Base-by-base conservation (phyloP, 23 red algal genomes). In the Gracilaria vermiculophylla region DNA sequence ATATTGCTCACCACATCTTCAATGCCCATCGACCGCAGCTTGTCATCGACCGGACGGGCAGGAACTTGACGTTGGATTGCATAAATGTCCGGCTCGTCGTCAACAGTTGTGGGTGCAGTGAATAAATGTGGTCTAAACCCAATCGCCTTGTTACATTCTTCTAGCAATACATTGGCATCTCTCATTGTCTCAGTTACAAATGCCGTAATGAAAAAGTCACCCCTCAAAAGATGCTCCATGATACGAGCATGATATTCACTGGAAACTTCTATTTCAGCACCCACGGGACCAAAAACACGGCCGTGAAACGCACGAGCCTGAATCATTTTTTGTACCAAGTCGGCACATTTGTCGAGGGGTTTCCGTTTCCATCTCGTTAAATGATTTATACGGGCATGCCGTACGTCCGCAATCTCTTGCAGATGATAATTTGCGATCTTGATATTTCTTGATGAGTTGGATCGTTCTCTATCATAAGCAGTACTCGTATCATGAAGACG, bases 181-280 rank as follows among this genome's bases (percentile, higher is more conserved):
- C 47, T 64, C 49, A 56, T 37, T 8, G 36, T 71, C 54, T 95
- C 83, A 11, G 82, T 86, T 2, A 95, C 94, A 90, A 95, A 95
- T 7, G 82, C 81, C 15, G 77, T 87, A 21, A 88, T 65, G 35
- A 91, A 83, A 32, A 76, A 91, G 42, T 73, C 67, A 40, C 64
- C 82, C 9, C 62, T 65, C 62, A 90, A 44, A 5, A 60, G 43
- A 41, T 85, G 58, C 53, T 84, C 74, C 65, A 95, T 81, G 35
- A 95, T 95, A 5, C 85, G 76, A 20, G 74, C 94, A 78, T 82
- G 84, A 31, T 95, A 95, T 39, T 84, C 67, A 49, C 76, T 88
- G 21, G 64, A 32, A 11, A 75, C 76, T 52, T 82, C 81, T 32
- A 95, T 77, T 72, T 95, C 94, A 17, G 88, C 65, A 21, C 62